Conservation (phyloP, 257 asterid species). For the Hygrophila difformis region DNA sequence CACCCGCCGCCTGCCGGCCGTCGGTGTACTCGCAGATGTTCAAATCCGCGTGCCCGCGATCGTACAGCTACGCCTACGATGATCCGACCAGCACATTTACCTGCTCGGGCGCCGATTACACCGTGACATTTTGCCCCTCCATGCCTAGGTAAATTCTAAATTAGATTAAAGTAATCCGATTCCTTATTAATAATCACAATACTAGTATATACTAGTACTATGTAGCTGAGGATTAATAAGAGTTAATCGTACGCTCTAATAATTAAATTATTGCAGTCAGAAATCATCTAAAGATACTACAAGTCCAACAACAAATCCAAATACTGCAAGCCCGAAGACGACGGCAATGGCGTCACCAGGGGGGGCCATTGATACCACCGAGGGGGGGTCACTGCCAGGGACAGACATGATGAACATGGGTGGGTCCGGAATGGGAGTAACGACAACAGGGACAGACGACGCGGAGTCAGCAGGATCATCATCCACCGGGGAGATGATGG, state of each 20-base stretch:
- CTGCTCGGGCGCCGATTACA: constrained; percentile 81
- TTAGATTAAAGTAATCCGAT: too few species aligned
- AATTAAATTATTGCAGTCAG: constrained; percentile 1
- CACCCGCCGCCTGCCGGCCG: constrained; percentile 80
- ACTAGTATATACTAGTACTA: too few species aligned
- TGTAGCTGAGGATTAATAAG: too few species aligned
- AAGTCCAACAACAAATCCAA: too few species aligned
- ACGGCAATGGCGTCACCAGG: neutral
- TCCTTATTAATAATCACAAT: too few species aligned
- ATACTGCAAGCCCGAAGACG: too few species aligned
- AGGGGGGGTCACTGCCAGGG: neutral
- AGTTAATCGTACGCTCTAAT: too few species aligned
- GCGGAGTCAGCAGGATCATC: too few species aligned
- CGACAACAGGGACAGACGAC: neutral
- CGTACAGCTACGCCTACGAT: constrained; percentile 92
- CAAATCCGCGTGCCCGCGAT: constrained; percentile 75
- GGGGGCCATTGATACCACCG: neutral
- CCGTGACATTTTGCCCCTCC: constrained; percentile 81
- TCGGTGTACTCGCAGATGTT: constrained; percentile 77
- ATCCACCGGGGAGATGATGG: neutral
- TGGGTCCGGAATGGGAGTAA: neutral
- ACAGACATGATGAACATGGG: constrained; percentile 5
- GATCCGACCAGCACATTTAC: constrained; percentile 97
- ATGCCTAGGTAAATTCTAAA: constrained; percentile 69
- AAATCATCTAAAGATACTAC: constrained; percentile 2